Percentiles rank a stretch among this genome's conserved stretches.
Conservation (phyloP, 2,329 filamentous ascomycete species). For the Aspergillus pseudotamarii region DNA sequence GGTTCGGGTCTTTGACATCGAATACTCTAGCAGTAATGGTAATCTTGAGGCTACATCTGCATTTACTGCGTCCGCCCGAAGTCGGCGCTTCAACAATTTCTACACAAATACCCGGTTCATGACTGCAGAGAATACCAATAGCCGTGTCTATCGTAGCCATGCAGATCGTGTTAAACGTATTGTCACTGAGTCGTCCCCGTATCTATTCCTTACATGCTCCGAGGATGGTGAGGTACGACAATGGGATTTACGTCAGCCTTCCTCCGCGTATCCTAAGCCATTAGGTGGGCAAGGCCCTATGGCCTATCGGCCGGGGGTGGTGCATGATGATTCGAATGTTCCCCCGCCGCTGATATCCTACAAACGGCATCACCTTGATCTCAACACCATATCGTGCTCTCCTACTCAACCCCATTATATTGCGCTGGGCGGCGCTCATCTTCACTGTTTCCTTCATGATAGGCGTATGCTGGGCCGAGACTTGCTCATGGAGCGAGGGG, state of each 20-base stretch:
- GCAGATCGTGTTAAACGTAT: constrained; percentile 69
- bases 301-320: constrained; percentile 42
- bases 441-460: constrained; percentile 71
- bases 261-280: constrained; percentile 62
- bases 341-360: constrained; percentile 69
- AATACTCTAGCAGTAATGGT: constrained; percentile 57
- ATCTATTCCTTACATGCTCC: constrained; percentile 70
- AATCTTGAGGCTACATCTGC: constrained; percentile 46
- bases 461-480: constrained; percentile 68
- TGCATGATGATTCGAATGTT: constrained; percentile 54
- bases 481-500: constrained; percentile 56
- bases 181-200: constrained; percentile 68
- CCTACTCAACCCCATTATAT: constrained; percentile 70
- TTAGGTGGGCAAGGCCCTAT: constrained; percentile 49
- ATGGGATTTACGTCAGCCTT: constrained; percentile 68
- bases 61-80: constrained; percentile 50
- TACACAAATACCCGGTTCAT: constrained; percentile 58
- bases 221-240: constrained; percentile 72
- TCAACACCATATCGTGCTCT: constrained; percentile 71
- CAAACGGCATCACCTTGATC: constrained; percentile 62
- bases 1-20: constrained; percentile 69
- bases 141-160: constrained; percentile 65
- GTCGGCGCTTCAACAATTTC: constrained; percentile 54
- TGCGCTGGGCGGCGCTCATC: constrained; percentile 67
- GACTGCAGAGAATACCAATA: constrained; percentile 61